Conservation (phyloP, 176 grass and related monocot species). For the Otatea glauca region DNA sequence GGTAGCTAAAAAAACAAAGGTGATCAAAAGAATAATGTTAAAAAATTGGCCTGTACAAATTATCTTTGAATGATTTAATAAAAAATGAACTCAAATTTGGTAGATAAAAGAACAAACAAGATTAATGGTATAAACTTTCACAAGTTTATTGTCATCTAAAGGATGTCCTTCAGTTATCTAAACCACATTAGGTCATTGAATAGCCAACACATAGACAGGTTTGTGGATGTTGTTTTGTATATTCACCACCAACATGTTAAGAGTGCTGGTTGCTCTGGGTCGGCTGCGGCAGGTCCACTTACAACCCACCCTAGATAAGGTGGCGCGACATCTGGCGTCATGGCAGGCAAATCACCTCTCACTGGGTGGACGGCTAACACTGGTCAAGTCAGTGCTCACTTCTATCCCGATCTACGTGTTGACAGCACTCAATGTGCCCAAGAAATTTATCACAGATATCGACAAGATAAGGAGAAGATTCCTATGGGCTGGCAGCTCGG, state of each 20-base stretch:
- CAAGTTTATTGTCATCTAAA: slow-evolving; percentile 7
- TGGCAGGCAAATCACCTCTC: too few relatives aligned
- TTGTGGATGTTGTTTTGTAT: not conserved
- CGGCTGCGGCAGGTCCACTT: too few relatives aligned
- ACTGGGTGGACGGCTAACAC: too few relatives aligned
- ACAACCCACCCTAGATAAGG: too few relatives aligned
- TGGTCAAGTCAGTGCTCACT: too few relatives aligned
- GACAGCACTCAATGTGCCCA: too few relatives aligned
- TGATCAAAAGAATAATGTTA: slow-evolving; percentile 11
- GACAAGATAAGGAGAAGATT: too few relatives aligned
- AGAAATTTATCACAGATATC: too few relatives aligned
- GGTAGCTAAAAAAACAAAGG: slow-evolving; percentile 60
- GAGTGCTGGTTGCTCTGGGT: too few relatives aligned
- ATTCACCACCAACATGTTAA: slow-evolving; percentile 23
- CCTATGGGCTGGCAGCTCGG: too few relatives aligned
- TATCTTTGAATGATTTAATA: slow-evolving; percentile 32
- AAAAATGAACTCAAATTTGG: slow-evolving; percentile 7
- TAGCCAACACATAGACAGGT: slow-evolving; percentile 10
- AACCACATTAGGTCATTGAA: not conserved
- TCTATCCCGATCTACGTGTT: too few relatives aligned
- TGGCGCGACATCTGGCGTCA: too few relatives aligned
- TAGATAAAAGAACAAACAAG: slow-evolving; percentile 25
- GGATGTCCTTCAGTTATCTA: slow-evolving; percentile 1
- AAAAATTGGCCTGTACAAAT: not conserved
- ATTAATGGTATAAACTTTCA: not conserved